Evolutionary conservation across 805 yeast genomes (phyloP).

Genomic region (Lipomyces starkeyi): DNA sequence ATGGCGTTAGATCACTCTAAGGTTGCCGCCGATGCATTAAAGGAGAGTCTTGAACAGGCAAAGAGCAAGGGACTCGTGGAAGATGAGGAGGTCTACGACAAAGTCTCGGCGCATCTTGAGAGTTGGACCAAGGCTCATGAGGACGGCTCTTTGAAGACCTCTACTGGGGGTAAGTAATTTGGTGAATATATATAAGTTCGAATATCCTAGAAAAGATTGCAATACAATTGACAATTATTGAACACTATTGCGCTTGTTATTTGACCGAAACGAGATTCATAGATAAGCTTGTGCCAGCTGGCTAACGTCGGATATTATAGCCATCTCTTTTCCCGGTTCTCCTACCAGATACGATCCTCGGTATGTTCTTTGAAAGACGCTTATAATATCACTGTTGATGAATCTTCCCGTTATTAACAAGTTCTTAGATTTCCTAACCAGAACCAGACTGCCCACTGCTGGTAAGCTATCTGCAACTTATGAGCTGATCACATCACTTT

Average conservation of each 20-base stretch:
- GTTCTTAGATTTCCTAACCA: conserved; percentile 80
- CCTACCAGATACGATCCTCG: conserved; percentile 33
- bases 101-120: neutral
- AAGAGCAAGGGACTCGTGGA: neutral
- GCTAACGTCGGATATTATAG: neutral
- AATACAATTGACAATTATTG: neutral
- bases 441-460: conserved; percentile 98
- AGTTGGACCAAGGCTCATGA: neutral
- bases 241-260: neutral
- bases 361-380: conserved; percentile 12
- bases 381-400: neutral
- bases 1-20: neutral
- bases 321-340: conserved; percentile 13
- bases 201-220: neutral
- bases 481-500: neutral
- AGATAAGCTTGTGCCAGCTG: neutral
- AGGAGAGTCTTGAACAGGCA: neutral
- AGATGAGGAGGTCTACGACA: neutral
- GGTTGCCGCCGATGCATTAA: neutral
- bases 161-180: neutral
- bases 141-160: neutral
- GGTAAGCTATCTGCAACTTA: conserved; percentile 47
- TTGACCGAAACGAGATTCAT: neutral
- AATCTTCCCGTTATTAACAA: neutral
- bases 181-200: neutral